phyloP scores from a whole-genome alignment of 805 yeast genomes.

The Candida argentea region DNA sequence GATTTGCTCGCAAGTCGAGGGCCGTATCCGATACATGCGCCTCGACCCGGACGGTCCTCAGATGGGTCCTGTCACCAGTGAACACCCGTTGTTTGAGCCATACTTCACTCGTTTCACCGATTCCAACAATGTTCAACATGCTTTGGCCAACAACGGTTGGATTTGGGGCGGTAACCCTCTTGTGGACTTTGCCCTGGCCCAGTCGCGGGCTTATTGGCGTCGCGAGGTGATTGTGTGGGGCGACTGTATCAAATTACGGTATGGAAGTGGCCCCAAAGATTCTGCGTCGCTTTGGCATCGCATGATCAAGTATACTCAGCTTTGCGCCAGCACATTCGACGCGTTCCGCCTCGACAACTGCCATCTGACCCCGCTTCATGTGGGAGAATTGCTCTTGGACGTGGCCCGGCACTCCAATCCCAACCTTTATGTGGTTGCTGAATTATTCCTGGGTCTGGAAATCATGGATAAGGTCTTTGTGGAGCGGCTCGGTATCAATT shows the following conservation, averaged over 20 bases:
- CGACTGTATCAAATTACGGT: constrained; percentile 88
- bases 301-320: constrained; percentile 67
- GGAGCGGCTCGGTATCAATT: constrained; percentile 80
- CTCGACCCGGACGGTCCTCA: constrained; percentile 77
- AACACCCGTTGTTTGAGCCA: constrained; percentile 65
- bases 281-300: constrained; percentile 86
- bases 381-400: constrained; percentile 81
- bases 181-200: constrained; percentile 79
- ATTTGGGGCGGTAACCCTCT: constrained; percentile 96
- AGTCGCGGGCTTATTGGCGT: constrained; percentile 72
- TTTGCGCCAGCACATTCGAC: constrained; percentile 64
- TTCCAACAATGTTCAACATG: constrained; percentile 45
- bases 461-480: constrained; percentile 84
- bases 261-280: constrained; percentile 68
- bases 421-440: constrained; percentile 87
- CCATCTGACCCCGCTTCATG: constrained; percentile 93
- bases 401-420: constrained; percentile 81
- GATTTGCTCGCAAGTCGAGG: constrained; percentile 60
- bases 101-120: constrained; percentile 70
- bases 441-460: constrained; percentile 87
- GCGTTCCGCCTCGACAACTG: constrained; percentile 94
- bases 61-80: constrained; percentile 48
- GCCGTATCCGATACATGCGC: constrained; percentile 67
- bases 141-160: constrained; percentile 95
- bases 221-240: constrained; percentile 97